Evolutionary conservation across 1,139 yeast genomes (phyloP).

Genomic region (Saccharomyces hybrid): DNA sequence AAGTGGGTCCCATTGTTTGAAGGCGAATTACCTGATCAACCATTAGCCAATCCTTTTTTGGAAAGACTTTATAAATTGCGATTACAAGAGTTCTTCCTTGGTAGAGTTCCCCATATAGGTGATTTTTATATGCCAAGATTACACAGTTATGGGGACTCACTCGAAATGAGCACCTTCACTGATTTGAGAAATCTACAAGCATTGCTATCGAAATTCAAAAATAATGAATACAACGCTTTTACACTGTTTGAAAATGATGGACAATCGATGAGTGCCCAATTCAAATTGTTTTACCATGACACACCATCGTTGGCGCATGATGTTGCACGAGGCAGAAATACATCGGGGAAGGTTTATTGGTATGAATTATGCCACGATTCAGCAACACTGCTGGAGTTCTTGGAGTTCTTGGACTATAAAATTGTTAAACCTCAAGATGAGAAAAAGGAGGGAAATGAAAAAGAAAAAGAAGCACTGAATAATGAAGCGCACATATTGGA

Average conservation of each 20-base stretch:
- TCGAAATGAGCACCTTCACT: conserved; percentile 20
- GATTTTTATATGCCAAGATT: conserved; percentile 31
- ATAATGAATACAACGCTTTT: conserved; percentile 20
- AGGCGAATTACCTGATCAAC: conserved; percentile 27
- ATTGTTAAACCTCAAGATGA: conserved; percentile 10
- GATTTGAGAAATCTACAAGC: conserved; percentile 21
- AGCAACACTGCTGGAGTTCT: conserved; percentile 22
- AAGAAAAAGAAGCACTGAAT: not conserved
- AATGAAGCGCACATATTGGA: not conserved
- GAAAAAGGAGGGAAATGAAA: conserved; percentile 8
- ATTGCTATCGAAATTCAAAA: conserved; percentile 19
- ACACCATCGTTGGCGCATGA: conserved; percentile 26
- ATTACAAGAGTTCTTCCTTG: conserved; percentile 28
- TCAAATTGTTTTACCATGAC: conserved; percentile 29
- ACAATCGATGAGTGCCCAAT: conserved; percentile 26
- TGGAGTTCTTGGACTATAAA: conserved; percentile 25
- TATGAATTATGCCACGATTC: conserved; percentile 30
- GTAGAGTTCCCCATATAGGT: conserved; percentile 31
- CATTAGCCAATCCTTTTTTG: conserved; percentile 25
- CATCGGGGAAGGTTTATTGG: conserved; percentile 24
- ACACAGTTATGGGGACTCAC: conserved; percentile 23
- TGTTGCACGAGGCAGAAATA: conserved; percentile 13
- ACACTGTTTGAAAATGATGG: conserved; percentile 28
- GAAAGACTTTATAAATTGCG: conserved; percentile 29
- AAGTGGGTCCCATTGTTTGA: conserved; percentile 25